phyloP scores from a whole-genome alignment of 306 rosid species.

The Glycine latifolia region DNA sequence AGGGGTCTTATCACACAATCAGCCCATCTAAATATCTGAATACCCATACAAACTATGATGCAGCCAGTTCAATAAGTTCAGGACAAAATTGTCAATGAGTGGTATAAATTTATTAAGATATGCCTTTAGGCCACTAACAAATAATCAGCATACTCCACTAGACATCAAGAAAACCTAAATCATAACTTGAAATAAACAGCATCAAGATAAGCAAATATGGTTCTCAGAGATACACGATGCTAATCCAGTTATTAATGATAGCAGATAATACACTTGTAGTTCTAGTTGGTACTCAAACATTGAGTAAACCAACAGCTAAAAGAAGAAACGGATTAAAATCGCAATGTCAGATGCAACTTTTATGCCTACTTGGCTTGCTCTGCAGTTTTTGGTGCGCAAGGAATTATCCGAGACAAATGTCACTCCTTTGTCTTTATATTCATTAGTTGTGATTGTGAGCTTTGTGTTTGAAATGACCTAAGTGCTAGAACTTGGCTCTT shows the following conservation, averaged over 20 bases:
- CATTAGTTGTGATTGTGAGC: not conserved
- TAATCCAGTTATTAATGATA: not conserved
- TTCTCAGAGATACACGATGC: not conserved
- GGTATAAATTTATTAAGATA: not conserved
- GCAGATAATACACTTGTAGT: not conserved
- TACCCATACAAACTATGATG: not conserved
- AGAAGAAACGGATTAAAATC: not conserved
- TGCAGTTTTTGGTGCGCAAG: not conserved
- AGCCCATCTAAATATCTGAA: not conserved
- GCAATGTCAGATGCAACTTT: not conserved
- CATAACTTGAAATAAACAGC: not conserved
- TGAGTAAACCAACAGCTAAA: not conserved
- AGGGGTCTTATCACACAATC: not conserved
- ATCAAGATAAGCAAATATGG: not conserved
- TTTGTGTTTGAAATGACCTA: not conserved
- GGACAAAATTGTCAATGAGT: no score
- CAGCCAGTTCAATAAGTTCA: not conserved
- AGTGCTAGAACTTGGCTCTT: not conserved
- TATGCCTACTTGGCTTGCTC: not conserved
- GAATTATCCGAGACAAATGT: not conserved
- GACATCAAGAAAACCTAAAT: not conserved
- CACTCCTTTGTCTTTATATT: not conserved
- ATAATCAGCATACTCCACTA: not conserved
- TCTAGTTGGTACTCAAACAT: not conserved
- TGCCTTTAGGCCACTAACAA: not conserved